A percentile compares a stretch with the other conserved stretches of the same genome.
Conservation (phyloP, 2,329 filamentous ascomycete genomes). For the Alternaria gaisen region DNA sequence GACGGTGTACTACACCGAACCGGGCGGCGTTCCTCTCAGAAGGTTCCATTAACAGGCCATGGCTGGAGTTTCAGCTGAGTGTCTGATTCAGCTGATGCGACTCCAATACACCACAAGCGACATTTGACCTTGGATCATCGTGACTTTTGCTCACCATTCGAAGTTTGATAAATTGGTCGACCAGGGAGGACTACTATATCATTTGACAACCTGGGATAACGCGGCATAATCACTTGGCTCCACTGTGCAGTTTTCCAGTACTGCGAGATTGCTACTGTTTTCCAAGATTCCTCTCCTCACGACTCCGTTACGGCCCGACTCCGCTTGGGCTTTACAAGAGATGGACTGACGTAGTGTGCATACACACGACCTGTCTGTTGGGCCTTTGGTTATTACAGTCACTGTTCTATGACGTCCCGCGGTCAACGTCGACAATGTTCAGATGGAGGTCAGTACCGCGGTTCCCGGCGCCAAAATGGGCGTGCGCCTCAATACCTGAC, state of each 20-base stretch:
- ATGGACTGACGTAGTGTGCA: not conserved
- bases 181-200: conserved; percentile 19
- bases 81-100: conserved; percentile 36
- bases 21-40: conserved; percentile 4
- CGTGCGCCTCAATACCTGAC: conserved; percentile 37
- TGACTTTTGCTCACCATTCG: conserved; percentile 12
- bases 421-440: not conserved
- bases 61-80: conserved; percentile 9
- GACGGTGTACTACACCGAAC: conserved; percentile 11
- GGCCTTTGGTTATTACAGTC: not conserved
- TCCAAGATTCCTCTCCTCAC: conserved; percentile 17
- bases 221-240: conserved; percentile 20
- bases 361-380: conserved; percentile 2
- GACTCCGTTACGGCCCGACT: conserved; percentile 11
- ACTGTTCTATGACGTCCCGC: conserved; percentile 3
- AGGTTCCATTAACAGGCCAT: not conserved
- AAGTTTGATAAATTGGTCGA: not conserved
- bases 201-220: conserved; percentile 20
- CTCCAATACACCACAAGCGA: conserved; percentile 35
- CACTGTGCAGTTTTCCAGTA: conserved; percentile 14
- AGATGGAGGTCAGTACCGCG: not conserved
- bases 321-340: conserved; percentile 6
- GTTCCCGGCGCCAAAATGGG: conserved; percentile 14
- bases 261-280: conserved; percentile 7
- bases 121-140: conserved; percentile 13